Conservation (phyloP, 371 early-diverging fungal species). For the Rhizomucor pusillus region DNA sequence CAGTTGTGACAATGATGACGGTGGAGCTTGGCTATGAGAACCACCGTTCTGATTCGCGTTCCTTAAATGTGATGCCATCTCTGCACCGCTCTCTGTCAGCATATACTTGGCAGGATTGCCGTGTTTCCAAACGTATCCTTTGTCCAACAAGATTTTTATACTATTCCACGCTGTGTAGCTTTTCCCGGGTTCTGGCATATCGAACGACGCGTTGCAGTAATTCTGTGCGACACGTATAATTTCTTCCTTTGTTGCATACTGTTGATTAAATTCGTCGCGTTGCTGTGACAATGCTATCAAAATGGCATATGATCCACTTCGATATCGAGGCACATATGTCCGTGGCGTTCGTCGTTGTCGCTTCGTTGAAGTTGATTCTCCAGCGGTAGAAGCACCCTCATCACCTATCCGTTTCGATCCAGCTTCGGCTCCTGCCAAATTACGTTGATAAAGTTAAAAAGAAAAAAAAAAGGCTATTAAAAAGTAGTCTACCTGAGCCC, state of each 20-base stretch:
- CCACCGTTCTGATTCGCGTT: constrained; percentile 6
- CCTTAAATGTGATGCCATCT: constrained; percentile 55
- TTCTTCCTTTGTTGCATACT: constrained; percentile 48
- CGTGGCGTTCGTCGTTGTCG: constrained; percentile 20
- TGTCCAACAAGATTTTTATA: constrained; percentile 68
- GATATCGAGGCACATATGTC: constrained; percentile 78
- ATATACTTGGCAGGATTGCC: constrained; percentile 62
- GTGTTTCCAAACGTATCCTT: constrained; percentile 65
- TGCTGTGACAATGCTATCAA: constrained; percentile 69
- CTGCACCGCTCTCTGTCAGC: constrained; percentile 75
- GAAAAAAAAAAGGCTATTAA: neutral
- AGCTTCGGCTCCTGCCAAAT: neutral
- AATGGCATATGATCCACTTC: constrained; percentile 86
- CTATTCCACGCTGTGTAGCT: constrained; percentile 77
- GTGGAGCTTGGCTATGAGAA: neutral
- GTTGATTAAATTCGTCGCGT: constrained; percentile 17
- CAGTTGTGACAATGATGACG: constrained; percentile 6
- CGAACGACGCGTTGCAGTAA: constrained; percentile 67
- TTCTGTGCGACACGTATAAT: constrained; percentile 61
- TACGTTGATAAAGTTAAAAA: too few species aligned
- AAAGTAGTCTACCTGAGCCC: neutral
- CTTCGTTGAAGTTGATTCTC: constrained; percentile 5
- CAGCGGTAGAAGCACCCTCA: constrained; percentile 4
- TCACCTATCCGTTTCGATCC: neutral
- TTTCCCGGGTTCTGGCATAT: constrained; percentile 51